Percentiles rank a stretch among this genome's conserved stretches.
Evolutionary conservation across 1,284 basidiomycete species (phyloP).

Genomic region (Cryptococcus deneoformans): DNA sequence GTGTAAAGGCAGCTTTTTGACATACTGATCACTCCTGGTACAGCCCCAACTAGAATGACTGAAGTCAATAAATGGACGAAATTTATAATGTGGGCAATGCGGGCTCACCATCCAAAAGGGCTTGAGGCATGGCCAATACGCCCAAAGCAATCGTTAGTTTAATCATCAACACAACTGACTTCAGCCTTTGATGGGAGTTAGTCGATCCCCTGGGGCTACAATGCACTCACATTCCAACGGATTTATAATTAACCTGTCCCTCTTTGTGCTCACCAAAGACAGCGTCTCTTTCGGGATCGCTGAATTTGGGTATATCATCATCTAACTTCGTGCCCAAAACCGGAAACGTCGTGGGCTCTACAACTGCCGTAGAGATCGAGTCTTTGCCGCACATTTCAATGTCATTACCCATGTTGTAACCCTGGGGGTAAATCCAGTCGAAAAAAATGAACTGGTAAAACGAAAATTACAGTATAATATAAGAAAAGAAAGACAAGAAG

Average conservation of each 20-base stretch:
- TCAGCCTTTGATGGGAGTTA: slow-evolving; percentile 20
- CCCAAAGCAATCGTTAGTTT: slow-evolving; percentile 40
- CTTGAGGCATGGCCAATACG: slow-evolving; percentile 33
- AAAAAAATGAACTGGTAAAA: too few relatives aligned
- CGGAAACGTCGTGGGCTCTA: background rate
- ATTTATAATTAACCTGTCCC: slow-evolving; percentile 33
- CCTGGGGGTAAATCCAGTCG: too few relatives aligned
- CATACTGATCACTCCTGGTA: slow-evolving; percentile 35
- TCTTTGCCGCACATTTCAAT: background rate
- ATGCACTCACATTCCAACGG: slow-evolving; percentile 36
- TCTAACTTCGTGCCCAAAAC: background rate
- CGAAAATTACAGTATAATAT: too few relatives aligned
- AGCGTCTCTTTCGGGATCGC: slow-evolving; percentile 25
- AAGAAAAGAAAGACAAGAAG: too few relatives aligned
- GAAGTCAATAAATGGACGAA: background rate
- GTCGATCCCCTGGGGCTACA: background rate
- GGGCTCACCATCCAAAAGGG: slow-evolving; percentile 11
- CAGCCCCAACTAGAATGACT: slow-evolving; percentile 15
- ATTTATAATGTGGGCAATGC: background rate
- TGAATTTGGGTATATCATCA: slow-evolving; percentile 10
- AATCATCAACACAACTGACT: slow-evolving; percentile 33
- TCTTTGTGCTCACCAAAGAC: slow-evolving; percentile 32
- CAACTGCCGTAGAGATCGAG: background rate
- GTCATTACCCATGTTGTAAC: background rate
- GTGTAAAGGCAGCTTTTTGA: background rate